Evolutionary conservation across 2,329 filamentous ascomycete species (phyloP).

Genomic region (Penicillium sp.): DNA sequence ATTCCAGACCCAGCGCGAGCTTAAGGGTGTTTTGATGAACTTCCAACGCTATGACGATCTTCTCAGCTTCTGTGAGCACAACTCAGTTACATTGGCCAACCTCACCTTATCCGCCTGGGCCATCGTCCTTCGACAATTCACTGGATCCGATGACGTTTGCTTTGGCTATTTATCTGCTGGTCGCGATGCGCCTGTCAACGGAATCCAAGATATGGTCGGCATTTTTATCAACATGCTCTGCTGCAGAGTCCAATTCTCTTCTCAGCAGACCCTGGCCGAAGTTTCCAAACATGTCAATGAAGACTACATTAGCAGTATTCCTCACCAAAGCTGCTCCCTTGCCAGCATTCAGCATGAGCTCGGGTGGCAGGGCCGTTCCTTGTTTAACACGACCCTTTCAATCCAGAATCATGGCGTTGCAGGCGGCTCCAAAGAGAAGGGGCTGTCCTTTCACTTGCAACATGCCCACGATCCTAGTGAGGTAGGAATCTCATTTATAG

Average conservation of each 20-base stretch:
- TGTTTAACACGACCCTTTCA: conserved; percentile 46
- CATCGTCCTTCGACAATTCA: conserved; percentile 35
- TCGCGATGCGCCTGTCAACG: conserved; percentile 46
- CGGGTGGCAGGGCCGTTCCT: conserved; percentile 32
- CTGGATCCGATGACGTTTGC: conserved; percentile 38
- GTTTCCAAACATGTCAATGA: conserved; percentile 46
- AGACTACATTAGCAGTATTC: conserved; percentile 48
- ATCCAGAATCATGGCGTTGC: conserved; percentile 38
- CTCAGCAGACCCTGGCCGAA: conserved; percentile 37
- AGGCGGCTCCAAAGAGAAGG: conserved; percentile 23
- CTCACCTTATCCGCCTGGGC: conserved; percentile 41
- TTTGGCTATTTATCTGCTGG: conserved; percentile 45
- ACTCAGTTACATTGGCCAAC: conserved; percentile 36
- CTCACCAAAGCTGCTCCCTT: conserved; percentile 52
- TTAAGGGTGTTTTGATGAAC: conserved; percentile 28
- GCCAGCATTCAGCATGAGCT: conserved; percentile 48
- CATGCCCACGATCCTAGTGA: conserved; percentile 40
- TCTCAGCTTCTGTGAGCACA: conserved; percentile 32
- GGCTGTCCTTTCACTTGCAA: conserved; percentile 32
- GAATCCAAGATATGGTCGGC: conserved; percentile 49
- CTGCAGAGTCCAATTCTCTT: conserved; percentile 45
- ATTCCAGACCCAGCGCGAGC: conserved; percentile 17
- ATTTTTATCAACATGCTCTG: conserved; percentile 57
- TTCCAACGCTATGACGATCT: conserved; percentile 33
- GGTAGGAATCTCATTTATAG: conserved; percentile 21